These are phyloP conservation scores for Penicillium coffeae DNA, from an alignment of 495 filamentous ascomycete genomes.

Conservation along the genomic window DNA sequence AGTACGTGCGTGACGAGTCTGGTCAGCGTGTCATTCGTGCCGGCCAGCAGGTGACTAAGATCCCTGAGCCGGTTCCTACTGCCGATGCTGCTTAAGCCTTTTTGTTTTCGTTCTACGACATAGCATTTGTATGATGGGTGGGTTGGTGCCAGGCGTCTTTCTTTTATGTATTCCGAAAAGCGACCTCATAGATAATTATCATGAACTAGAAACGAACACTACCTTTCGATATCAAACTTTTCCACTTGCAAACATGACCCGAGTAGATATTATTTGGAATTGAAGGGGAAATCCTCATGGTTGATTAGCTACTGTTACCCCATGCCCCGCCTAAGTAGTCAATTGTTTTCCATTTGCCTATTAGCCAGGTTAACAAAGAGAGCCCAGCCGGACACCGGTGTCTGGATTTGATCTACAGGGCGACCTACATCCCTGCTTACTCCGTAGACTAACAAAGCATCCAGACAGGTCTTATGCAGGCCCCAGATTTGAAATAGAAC, in stretches of 20 bases:
- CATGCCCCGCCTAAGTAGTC: too few relatives aligned
- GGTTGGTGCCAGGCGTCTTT: constrained; percentile 24
- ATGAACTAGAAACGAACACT: constrained; percentile 30
- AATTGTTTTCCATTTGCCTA: too few relatives aligned
- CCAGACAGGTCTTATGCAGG: too few relatives aligned
- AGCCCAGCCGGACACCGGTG: too few relatives aligned
- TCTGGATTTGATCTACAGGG: too few relatives aligned
- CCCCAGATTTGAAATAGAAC: too few relatives aligned
- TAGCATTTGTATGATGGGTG: constrained; percentile 21
- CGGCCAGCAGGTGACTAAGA: constrained; percentile 84
- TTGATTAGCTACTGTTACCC: neutral
- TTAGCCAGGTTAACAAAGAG: too few relatives aligned
- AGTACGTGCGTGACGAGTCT: constrained; percentile 72
- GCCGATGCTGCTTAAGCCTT: constrained; percentile 41
- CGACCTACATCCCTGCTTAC: too few relatives aligned
- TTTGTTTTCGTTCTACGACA: constrained; percentile 4
- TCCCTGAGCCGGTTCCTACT: constrained; percentile 49
- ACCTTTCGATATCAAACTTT: constrained; percentile 1
- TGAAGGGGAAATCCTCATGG: neutral
- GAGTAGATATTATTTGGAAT: too few relatives aligned
- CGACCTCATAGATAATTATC: constrained; percentile 26
- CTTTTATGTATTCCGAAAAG: constrained; percentile 19
- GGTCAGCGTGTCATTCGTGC: constrained; percentile 86
- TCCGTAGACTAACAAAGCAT: too few relatives aligned
- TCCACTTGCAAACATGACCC: too few relatives aligned